phyloP scores from a whole-genome alignment of 768 basidiomycete species.

The Roridomyces roridus region DNA sequence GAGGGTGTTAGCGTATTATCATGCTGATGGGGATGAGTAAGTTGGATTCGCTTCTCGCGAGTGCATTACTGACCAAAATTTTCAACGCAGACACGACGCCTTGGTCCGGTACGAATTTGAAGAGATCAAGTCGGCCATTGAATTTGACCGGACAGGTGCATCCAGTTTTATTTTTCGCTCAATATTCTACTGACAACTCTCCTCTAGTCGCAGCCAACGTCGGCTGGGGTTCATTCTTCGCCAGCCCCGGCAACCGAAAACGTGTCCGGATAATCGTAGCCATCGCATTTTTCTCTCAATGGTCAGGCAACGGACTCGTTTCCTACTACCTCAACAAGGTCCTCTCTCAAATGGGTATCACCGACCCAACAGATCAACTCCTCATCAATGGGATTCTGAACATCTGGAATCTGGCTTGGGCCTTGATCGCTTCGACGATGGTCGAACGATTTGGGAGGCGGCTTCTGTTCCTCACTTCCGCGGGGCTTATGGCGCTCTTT shows the following conservation, averaged over 20 bases:
- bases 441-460: conserved; percentile 59
- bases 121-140: conserved; percentile 82
- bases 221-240: conserved; percentile 73
- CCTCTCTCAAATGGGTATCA: conserved; percentile 71
- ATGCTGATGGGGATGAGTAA: conserved; percentile 74
- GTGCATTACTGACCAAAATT: too few species aligned
- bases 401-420: conserved; percentile 63
- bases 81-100: conserved; percentile 59
- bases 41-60: conserved; percentile 22
- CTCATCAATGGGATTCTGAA: conserved; percentile 69
- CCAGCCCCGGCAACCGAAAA: conserved; percentile 72
- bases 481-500: conserved; percentile 46
- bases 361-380: conserved; percentile 57
- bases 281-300: conserved; percentile 84
- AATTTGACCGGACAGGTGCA: conserved; percentile 73
- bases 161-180: too few species aligned
- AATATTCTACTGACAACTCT: too few species aligned
- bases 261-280: conserved; percentile 80
- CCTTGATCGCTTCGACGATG: conserved; percentile 53
- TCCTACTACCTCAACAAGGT: conserved; percentile 84
- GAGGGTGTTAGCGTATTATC: conserved; percentile 76
- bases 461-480: conserved; percentile 53
- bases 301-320: conserved; percentile 86
- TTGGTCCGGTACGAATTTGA: conserved; percentile 77
- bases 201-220: conserved; percentile 63